These are phyloP conservation scores for Populus pruinosa DNA, from an alignment of 345 rosid species.

Conservation along the genomic window DNA sequence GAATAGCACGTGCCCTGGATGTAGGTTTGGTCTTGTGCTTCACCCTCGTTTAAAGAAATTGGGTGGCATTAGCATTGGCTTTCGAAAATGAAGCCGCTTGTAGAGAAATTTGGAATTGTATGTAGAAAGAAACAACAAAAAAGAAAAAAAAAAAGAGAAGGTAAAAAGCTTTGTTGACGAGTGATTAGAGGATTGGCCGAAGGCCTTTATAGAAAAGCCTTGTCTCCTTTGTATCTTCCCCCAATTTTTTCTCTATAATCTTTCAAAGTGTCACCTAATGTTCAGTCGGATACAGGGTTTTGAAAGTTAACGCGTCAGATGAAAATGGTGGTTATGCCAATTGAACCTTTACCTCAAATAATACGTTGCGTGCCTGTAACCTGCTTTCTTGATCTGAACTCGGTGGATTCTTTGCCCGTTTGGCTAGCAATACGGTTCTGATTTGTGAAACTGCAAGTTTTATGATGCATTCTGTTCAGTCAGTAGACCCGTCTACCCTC, in stretches of 20 bases:
- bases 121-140: not conserved
- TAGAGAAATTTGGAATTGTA: constrained; percentile 15
- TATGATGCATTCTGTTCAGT: too few relatives aligned
- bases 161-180: constrained; percentile 3
- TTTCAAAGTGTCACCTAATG: rapidly evolving
- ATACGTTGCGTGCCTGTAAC: too few relatives aligned
- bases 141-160: not conserved
- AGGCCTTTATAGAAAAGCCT: constrained; percentile 16
- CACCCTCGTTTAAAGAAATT: constrained; percentile 14
- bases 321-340: not conserved
- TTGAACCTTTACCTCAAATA: not conserved
- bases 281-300: not conserved
- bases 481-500: too few relatives aligned
- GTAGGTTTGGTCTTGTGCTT: constrained; percentile 9
- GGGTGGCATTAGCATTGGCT: constrained; percentile 21
- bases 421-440: too few relatives aligned
- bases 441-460: too few relatives aligned
- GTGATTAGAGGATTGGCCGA: constrained; percentile 22
- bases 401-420: too few relatives aligned
- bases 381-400: too few relatives aligned
- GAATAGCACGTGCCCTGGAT: constrained; percentile 14
- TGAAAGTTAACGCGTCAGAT: not conserved
- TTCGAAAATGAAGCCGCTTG: constrained; percentile 19
- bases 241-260: not conserved
- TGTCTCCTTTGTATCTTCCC: not conserved